phyloP scores from a whole-genome alignment of 2,329 filamentous ascomycete genomes.

The Paracoccidioides brasiliensis region DNA sequence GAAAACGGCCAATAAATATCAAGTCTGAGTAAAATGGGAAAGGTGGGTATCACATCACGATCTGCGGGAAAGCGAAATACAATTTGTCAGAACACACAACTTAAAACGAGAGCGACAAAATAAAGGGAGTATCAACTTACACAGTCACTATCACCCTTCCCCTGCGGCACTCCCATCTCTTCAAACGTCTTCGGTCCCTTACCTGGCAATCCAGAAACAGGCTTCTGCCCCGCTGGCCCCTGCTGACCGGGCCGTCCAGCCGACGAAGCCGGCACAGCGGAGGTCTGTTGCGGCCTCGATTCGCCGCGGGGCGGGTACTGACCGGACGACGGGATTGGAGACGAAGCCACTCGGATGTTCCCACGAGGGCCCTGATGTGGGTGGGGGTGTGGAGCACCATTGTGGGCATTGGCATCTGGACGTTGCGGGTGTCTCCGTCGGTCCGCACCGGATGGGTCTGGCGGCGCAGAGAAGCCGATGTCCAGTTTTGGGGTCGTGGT shows the following conservation, averaged over 20 bases:
- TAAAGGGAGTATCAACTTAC: slow-evolving; percentile 40
- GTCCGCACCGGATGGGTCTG: slow-evolving; percentile 25
- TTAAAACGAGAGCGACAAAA: not conserved
- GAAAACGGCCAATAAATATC: not conserved
- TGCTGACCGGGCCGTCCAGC: slow-evolving; percentile 26
- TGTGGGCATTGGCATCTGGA: slow-evolving; percentile 14
- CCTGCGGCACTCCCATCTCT: slow-evolving; percentile 87
- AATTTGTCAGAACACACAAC: not conserved
- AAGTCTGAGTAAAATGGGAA: not conserved
- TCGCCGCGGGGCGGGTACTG: slow-evolving; percentile 9
- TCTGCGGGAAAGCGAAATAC: slow-evolving; percentile 3
- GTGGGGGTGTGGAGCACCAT: slow-evolving; percentile 9
- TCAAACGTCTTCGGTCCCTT: slow-evolving; percentile 93
- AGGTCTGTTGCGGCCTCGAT: slow-evolving; percentile 6
- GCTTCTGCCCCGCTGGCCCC: slow-evolving; percentile 11
- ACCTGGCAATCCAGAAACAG: slow-evolving; percentile 33
- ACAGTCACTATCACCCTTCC: slow-evolving; percentile 78
- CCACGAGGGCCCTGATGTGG: not conserved
- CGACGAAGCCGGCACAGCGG: slow-evolving; percentile 8
- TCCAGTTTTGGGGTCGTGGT: slow-evolving; percentile 27
- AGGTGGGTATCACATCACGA: slow-evolving; percentile 15
- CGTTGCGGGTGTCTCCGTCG: slow-evolving; percentile 32
- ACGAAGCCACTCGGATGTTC: not conserved
- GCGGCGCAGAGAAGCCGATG: slow-evolving; percentile 36
- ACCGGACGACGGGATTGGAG: not conserved